Conservation (phyloP, 2,329 filamentous ascomycete species). For the Beauveria australis region DNA sequence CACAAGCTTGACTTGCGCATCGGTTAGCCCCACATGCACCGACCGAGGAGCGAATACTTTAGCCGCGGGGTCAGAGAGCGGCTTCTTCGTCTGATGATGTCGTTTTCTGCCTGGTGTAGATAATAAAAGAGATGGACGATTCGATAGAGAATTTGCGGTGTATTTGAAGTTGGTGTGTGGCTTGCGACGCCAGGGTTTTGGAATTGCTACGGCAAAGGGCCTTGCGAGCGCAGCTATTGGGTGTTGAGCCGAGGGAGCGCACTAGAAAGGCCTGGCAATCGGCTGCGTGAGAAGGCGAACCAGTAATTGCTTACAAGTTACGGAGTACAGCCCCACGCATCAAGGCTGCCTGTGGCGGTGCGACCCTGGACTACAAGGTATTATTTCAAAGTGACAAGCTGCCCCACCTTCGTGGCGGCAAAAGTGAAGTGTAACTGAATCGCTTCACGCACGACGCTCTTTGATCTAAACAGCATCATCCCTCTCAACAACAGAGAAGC, state of each 20-base stretch:
- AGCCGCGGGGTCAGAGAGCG: neutral
- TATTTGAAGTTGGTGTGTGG: neutral
- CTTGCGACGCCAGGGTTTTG: neutral
- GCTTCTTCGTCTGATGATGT: neutral
- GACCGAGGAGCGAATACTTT: neutral
- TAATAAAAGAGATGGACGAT: neutral
- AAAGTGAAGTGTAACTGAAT: conserved; percentile 3
- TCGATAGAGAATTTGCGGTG: neutral
- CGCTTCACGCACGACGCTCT: neutral
- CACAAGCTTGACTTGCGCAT: conserved; percentile 4
- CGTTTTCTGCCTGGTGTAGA: neutral
- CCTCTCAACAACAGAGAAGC: neutral
- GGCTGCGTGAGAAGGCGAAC: neutral
- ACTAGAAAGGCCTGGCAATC: conserved; percentile 3
- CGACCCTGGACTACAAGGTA: neutral
- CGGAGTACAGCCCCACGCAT: neutral
- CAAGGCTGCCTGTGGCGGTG: neutral
- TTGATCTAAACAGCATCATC: neutral
- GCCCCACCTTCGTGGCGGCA: neutral
- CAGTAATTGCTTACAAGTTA: neutral
- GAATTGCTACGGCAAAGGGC: neutral
- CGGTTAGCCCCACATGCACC: conserved; percentile 1
- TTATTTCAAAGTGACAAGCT: too few species aligned
- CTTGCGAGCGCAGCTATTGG: conserved; percentile 5
- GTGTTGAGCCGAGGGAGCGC: conserved; percentile 6